Conservation (phyloP, 2,329 filamentous ascomycete species). For the Camillea tinctor region DNA sequence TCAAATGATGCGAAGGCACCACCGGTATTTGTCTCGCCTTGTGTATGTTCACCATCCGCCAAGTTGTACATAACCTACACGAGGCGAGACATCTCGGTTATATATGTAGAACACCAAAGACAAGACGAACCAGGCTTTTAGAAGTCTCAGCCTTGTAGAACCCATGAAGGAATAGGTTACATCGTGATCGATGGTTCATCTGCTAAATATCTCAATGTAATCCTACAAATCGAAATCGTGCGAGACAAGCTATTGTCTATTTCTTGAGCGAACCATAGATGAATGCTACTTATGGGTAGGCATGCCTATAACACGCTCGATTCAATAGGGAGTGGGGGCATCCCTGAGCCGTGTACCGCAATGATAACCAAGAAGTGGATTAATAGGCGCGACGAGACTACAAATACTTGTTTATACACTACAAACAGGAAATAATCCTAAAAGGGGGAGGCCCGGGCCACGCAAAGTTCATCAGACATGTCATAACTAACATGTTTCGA, state of each 20-base stretch:
- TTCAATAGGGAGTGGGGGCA: not conserved
- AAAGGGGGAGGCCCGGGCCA: no score
- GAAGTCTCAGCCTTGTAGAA: slow-evolving; percentile 27
- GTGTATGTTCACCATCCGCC: slow-evolving; percentile 1
- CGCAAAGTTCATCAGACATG: not conserved
- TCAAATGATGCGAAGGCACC: slow-evolving; percentile 1
- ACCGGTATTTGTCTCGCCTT: slow-evolving; percentile 9
- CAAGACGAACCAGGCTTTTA: not conserved
- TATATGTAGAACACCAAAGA: not conserved
- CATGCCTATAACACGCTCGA: not conserved
- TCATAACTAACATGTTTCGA: not conserved
- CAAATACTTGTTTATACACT: not conserved
- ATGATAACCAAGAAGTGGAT: no score
- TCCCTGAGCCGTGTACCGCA: not conserved
- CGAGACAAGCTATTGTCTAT: not conserved
- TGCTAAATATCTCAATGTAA: slow-evolving; percentile 8
- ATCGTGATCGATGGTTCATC: slow-evolving; percentile 3
- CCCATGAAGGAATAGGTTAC: slow-evolving; percentile 10
- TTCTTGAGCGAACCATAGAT: not conserved
- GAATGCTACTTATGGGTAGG: not conserved
- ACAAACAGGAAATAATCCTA: no score
- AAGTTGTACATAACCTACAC: slow-evolving; percentile 4
- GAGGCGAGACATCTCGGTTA: slow-evolving; percentile 8
- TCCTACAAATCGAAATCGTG: slow-evolving; percentile 12
- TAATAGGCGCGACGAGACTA: slow-evolving; percentile 3